These are phyloP conservation scores for Croton setiger DNA, from an alignment of 441 rosid species.

Conservation along the genomic window DNA sequence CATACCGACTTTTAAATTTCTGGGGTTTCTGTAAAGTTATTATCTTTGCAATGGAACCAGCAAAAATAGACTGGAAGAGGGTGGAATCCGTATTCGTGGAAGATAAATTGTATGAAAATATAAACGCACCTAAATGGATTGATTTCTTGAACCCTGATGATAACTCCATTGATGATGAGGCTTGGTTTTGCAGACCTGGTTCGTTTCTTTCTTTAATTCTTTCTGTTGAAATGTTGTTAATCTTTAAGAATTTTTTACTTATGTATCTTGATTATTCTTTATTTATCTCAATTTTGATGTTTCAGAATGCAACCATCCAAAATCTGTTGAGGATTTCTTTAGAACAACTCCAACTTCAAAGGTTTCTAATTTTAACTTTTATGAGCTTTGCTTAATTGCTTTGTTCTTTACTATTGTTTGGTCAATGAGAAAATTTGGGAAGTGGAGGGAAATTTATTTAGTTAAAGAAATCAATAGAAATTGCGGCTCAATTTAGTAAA, in stretches of 20 bases:
- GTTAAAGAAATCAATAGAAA: neutral
- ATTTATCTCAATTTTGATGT: neutral
- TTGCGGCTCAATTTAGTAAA: neutral
- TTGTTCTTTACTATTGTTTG: neutral
- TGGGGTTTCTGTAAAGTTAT: slow-evolving; percentile 6
- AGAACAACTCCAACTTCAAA: slow-evolving; percentile 35
- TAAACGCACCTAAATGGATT: slow-evolving; percentile 82
- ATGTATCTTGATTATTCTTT: neutral
- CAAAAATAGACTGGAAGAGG: slow-evolving; percentile 85
- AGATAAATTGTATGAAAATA: slow-evolving; percentile 67
- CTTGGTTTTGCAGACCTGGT: slow-evolving; percentile 95
- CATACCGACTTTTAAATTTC: neutral
- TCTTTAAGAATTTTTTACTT: neutral
- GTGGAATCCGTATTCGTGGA: slow-evolving; percentile 66
- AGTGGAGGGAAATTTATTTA: neutral
- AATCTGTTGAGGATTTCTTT: slow-evolving; percentile 69
- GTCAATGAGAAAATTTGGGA: slow-evolving; percentile 1
- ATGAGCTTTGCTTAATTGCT: neutral
- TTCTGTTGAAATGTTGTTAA: neutral
- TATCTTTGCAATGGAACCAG: slow-evolving; percentile 62
- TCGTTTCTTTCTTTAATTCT: neutral
- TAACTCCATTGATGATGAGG: slow-evolving; percentile 38
- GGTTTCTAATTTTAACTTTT: no score
- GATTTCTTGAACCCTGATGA: slow-evolving; percentile 52
- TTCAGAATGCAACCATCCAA: slow-evolving; percentile 83